These are phyloP conservation scores for Acanthamoeba royreba DNA, from an alignment of 208 protist species.

Conservation along the genomic window DNA sequence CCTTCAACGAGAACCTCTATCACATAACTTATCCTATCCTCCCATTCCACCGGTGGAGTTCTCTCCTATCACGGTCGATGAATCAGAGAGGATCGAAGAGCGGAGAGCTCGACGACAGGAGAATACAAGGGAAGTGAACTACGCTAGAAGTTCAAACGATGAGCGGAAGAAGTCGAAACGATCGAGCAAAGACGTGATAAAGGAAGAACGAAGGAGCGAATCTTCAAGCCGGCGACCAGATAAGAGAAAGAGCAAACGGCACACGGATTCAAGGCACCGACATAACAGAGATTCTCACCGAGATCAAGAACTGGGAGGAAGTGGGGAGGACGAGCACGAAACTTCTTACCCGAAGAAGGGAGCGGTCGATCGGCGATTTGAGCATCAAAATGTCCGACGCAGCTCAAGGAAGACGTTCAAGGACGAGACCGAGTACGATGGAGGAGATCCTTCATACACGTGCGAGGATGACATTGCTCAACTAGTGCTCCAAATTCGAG, in stretches of 20 bases:
- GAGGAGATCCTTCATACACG: background rate
- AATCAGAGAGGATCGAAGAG: background rate
- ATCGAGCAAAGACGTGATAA: background rate
- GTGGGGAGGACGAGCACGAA: no score
- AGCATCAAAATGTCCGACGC: no score
- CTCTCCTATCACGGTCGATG: no score
- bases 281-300: no score
- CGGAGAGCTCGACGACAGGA: background rate
- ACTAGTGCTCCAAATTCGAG: background rate
- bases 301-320: no score
- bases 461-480: background rate
- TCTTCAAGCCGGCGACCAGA: background rate
- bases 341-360: no score
- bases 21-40: no score
- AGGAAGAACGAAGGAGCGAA: background rate
- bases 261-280: background rate
- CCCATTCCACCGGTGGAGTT: no score
- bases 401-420: background rate
- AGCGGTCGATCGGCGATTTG: no score
- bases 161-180: background rate
- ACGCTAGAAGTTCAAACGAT: background rate
- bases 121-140: background rate
- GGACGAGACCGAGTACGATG: background rate
- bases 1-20: no score
- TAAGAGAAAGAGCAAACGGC: background rate